Evolutionary conservation across 1,139 yeast species (phyloP).

Genomic region (Debaryomyces nepalensis): DNA sequence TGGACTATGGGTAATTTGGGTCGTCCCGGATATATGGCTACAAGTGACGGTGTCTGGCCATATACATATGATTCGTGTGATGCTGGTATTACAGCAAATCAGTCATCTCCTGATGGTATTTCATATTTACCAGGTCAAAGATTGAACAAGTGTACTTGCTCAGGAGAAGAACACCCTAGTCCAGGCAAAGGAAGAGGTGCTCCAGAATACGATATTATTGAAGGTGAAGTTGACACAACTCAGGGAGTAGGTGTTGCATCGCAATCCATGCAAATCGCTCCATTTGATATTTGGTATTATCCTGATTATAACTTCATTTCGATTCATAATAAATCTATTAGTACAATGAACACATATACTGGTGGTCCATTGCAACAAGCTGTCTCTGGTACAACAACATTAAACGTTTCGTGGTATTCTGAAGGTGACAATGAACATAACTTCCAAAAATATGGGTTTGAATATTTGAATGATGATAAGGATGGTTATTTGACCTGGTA

Average conservation of each 20-base stretch:
- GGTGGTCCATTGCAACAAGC: conserved; percentile 92
- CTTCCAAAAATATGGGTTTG: conserved; percentile 79
- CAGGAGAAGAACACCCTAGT: conserved; percentile 79
- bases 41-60: conserved; percentile 90
- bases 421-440: conserved; percentile 47
- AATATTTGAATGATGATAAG: conserved; percentile 68
- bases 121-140: conserved; percentile 80
- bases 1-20: conserved; percentile 90
- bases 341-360: conserved; percentile 74
- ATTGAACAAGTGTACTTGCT: conserved; percentile 70
- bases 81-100: conserved; percentile 90
- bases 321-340: conserved; percentile 60
- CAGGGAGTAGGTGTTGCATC: conserved; percentile 62
- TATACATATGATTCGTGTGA: conserved; percentile 82
- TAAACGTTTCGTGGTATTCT: conserved; percentile 79
- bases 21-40: conserved; percentile 78
- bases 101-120: conserved; percentile 80
- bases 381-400: conserved; percentile 70
- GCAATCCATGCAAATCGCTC: conserved; percentile 84
- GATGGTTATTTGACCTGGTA: conserved; percentile 83
- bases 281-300: conserved; percentile 82
- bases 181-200: conserved; percentile 85
- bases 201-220: conserved; percentile 85
- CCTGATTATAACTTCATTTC: conserved; percentile 78
- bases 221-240: conserved; percentile 64